Base-by-base conservation (phyloP, 176 grass and related monocot species). In the Tillandsia leiboldiana region DNA sequence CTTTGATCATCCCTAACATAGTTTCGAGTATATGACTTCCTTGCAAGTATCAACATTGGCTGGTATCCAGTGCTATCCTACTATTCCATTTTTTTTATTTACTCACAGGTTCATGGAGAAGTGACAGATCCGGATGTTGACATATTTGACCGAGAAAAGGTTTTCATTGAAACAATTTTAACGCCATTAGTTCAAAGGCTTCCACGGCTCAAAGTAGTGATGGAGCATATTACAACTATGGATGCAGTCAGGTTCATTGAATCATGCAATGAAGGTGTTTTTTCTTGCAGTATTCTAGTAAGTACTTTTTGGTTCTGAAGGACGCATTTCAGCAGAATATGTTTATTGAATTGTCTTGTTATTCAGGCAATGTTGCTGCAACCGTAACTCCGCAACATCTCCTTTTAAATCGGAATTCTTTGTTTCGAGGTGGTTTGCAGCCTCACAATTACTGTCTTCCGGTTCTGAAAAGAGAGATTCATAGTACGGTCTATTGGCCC, bases 351-450 rank as follows among this genome's bases (percentile, higher is more conserved):
- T 68, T 69, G 48, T 77, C 26, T 65, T 70, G 24, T 8, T 69
- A 69, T 63, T 66, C 28, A 97, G 94, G 84, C 71, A 71, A 82
- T 74, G 78, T 97, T 73, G 84, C 94, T 69, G 94, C 89, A 72
- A 97, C 94, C 8, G 94, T 97, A 69, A 97, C 93, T 53, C 94
- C 89, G 23, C 89, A 90, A n/a, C 94, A 97, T 78, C 72, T 97
- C 57, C 82, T 92, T 61, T 82, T 97, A 49, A 97, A 93, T 9
- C 90, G 94, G 79, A 97, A 97, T 75, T 82, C 94, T 53, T 78
- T 97, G 67, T 93, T 97, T 85, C 81, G 92, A 77, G 94, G 94
- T 81, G 94, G 89, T 62, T 73, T 97, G 63, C 89, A 97, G 61
- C 87, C 89, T 63, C 94, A 97, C 82, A 90, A 84, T 77, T 97